Conservation (phyloP, 1,139 yeast species). For the Yamadazyma spencermartinsiae region DNA sequence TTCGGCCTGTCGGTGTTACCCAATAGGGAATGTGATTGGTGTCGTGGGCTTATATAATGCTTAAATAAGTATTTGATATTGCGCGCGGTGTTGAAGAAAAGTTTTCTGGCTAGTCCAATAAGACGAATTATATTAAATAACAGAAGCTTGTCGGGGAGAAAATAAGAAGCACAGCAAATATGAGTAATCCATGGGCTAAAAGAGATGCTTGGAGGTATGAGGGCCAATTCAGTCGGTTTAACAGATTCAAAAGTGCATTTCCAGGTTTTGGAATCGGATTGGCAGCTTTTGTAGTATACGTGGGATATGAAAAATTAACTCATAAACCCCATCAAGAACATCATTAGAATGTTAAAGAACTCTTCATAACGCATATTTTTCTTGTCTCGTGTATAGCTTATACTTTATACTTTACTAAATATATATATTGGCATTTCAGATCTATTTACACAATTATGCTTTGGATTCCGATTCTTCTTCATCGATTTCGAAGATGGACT, state of each 20-base stretch:
- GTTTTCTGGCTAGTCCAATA: constrained; percentile 10
- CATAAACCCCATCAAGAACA: constrained; percentile 30
- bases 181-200: constrained; percentile 52
- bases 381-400: too few relatives aligned
- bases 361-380: too few relatives aligned
- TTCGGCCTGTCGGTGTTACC: too few relatives aligned
- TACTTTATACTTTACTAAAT: constrained; percentile 1
- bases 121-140: constrained; percentile 1
- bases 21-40: too few relatives aligned
- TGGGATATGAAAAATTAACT: constrained; percentile 60
- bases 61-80: too few relatives aligned
- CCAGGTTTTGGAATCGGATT: constrained; percentile 85
- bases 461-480: too few relatives aligned
- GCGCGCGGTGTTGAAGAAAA: background rate
- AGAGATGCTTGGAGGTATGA: constrained; percentile 94
- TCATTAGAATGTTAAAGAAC: constrained; percentile 20
- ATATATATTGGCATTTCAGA: constrained; percentile 5
- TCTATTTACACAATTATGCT: background rate
- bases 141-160: background rate
- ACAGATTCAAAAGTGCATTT: constrained; percentile 71
- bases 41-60: too few relatives aligned
- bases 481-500: constrained; percentile 32
- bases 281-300: constrained; percentile 70
- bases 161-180: constrained; percentile 6
- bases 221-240: constrained; percentile 73